phyloP scores from a whole-genome alignment of 176 grass and related monocot genomes.

The Aegilops longissima region DNA sequence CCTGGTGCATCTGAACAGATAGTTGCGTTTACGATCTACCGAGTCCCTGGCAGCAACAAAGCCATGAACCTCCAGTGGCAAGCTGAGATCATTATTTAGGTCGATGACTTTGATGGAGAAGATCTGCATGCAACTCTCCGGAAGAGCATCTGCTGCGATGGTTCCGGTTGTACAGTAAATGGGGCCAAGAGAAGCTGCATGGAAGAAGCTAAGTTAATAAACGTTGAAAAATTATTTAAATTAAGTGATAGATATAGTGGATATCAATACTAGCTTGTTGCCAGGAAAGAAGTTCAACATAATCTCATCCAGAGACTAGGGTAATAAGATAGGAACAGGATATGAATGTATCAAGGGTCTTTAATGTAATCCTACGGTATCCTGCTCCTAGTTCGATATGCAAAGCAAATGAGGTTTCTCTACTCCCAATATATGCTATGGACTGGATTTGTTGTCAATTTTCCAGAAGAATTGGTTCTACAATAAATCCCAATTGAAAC shows the following conservation, averaged over 20 bases:
- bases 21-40: not conserved
- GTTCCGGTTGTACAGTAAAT: not conserved
- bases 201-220: not conserved
- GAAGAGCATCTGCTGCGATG: not conserved
- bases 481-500: too few relatives aligned
- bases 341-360: too few relatives aligned
- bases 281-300: too few relatives aligned
- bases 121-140: not conserved
- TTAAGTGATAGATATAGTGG: not conserved
- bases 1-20: not conserved
- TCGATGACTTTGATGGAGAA: not conserved
- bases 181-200: not conserved
- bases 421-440: too few relatives aligned
- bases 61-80: not conserved
- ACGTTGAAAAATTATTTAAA: not conserved
- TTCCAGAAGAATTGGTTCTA: too few relatives aligned
- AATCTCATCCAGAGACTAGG: too few relatives aligned
- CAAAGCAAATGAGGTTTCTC: too few relatives aligned
- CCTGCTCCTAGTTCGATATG: too few relatives aligned
- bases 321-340: too few relatives aligned
- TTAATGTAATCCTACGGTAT: too few relatives aligned
- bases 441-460: too few relatives aligned
- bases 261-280: too few relatives aligned
- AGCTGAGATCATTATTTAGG: not conserved
- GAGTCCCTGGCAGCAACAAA: conserved; percentile 1